A percentile compares a stretch with the other conserved stretches of the same genome.
phyloP scores from a whole-genome alignment of 352 stramenopile species.

The Globisporangium mamillatum region DNA sequence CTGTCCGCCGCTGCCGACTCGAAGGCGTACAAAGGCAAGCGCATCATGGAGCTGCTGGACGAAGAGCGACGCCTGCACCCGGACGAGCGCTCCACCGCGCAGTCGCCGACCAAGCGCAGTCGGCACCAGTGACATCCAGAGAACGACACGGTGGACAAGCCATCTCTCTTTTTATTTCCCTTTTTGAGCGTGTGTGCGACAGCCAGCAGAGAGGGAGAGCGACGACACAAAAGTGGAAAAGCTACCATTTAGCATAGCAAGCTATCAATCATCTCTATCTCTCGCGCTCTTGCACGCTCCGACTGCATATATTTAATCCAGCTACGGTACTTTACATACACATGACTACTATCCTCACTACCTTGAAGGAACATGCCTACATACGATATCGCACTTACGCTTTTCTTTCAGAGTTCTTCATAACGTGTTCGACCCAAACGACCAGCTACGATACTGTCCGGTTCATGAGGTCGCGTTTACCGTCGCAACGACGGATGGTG shows the following conservation, averaged over 20 bases:
- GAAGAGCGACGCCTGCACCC: slow-evolving; percentile 67
- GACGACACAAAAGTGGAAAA: not conserved
- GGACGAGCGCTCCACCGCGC: slow-evolving; percentile 34
- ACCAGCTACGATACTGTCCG: not conserved
- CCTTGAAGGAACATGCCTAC: too few relatives aligned
- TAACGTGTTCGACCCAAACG: not conserved
- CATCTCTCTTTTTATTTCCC: not conserved
- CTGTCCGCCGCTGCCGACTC: slow-evolving; percentile 27
- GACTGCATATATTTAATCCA: slow-evolving; percentile 8
- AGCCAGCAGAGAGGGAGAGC: not conserved
- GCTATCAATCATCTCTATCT: not conserved
- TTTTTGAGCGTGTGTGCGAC: slow-evolving; percentile 2
- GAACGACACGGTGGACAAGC: not conserved
- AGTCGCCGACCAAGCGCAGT: slow-evolving; percentile 60
- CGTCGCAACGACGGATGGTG: not conserved
- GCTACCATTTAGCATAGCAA: not conserved
- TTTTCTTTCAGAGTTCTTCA: not conserved
- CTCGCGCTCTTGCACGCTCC: not conserved
- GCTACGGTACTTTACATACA: not conserved
- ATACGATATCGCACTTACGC: too few relatives aligned
- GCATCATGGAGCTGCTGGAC: slow-evolving; percentile 73
- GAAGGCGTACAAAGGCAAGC: slow-evolving; percentile 62
- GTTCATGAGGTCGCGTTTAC: not conserved
- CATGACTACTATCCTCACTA: not conserved
- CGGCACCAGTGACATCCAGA: slow-evolving; percentile 21